Conservation (phyloP, 768 basidiomycete genomes). For the Bullera alba region DNA sequence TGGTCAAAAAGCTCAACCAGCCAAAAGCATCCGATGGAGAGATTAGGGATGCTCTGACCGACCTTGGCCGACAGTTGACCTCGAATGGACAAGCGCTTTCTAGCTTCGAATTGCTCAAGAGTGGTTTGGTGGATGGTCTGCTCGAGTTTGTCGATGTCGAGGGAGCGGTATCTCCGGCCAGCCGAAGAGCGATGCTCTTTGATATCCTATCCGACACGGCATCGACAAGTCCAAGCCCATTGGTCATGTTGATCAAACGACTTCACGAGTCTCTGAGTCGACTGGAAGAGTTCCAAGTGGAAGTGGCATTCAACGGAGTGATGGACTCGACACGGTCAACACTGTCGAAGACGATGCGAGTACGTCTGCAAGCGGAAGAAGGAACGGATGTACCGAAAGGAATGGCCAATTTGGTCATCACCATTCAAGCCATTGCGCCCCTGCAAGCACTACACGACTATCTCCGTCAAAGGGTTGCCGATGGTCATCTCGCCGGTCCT, state of each 20-base stretch:
- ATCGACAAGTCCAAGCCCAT: conserved; percentile 54
- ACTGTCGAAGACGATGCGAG: conserved; percentile 77
- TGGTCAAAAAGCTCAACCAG: conserved; percentile 61
- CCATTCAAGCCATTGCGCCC: conserved; percentile 96
- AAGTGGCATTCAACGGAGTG: conserved; percentile 68
- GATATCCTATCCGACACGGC: conserved; percentile 59
- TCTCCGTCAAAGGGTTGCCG: conserved; percentile 59
- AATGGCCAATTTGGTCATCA: conserved; percentile 74
- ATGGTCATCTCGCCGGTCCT: conserved; percentile 22
- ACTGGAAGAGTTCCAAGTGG: conserved; percentile 92
- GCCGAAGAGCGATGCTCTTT: conserved; percentile 70
- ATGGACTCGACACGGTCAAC: conserved; percentile 56
- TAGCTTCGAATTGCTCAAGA: conserved; percentile 90
- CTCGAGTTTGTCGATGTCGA: conserved; percentile 72
- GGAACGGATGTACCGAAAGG: conserved; percentile 82
- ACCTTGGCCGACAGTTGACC: conserved; percentile 73
- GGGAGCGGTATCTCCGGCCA: conserved; percentile 56
- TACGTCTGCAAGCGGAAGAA: conserved; percentile 81
- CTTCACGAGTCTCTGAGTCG: conserved; percentile 90
- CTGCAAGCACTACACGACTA: conserved; percentile 97
- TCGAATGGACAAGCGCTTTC: conserved; percentile 61
- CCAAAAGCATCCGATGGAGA: conserved; percentile 59
- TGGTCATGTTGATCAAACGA: conserved; percentile 82
- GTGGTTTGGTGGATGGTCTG: conserved; percentile 81
- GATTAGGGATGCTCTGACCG: conserved; percentile 57